phyloP scores from a whole-genome alignment of 1,284 basidiomycete genomes.

The Takashimella tepidaria region DNA sequence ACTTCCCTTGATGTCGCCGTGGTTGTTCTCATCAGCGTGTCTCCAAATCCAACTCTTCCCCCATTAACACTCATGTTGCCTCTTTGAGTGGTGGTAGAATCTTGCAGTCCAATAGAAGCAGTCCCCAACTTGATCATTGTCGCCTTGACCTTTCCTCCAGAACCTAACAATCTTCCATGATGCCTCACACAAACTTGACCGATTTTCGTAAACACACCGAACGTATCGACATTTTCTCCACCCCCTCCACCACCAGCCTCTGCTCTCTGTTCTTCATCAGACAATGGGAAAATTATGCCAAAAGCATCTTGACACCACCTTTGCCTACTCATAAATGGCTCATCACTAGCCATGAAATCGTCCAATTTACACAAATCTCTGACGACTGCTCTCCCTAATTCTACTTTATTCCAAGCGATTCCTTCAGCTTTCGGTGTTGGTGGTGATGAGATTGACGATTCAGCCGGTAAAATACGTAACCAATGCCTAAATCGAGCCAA shows the following conservation, averaged over 20 bases:
- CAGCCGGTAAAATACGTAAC: slow-evolving; percentile 7
- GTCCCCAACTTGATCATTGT: slow-evolving; percentile 18
- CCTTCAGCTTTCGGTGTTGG: neutral
- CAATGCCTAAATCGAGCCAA: slow-evolving; percentile 39
- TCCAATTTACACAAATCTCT: slow-evolving; percentile 20
- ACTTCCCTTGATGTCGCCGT: slow-evolving; percentile 5
- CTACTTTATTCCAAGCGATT: neutral
- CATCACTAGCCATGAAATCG: slow-evolving; percentile 20
- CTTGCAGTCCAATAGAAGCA: slow-evolving; percentile 11
- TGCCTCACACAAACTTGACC: slow-evolving; percentile 17
- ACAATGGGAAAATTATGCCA: neutral
- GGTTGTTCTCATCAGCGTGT: too few species aligned
- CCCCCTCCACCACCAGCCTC: too few species aligned
- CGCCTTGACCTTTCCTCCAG: slow-evolving; percentile 13
- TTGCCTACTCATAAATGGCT: slow-evolving; percentile 21
- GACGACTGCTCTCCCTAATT: slow-evolving; percentile 21
- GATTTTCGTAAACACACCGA: slow-evolving; percentile 21
- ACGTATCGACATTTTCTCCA: neutral
- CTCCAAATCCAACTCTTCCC: neutral
- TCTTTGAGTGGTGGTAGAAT: too few species aligned
- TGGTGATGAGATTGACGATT: neutral
- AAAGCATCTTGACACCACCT: slow-evolving; percentile 9
- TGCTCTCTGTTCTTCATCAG: neutral
- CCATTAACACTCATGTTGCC: neutral
- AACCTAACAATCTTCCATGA: slow-evolving; percentile 21